Percentiles rank a stretch among this genome's conserved stretches.
Evolutionary conservation across 768 basidiomycete species (phyloP).

Genomic region (Mycena capillaripes): DNA sequence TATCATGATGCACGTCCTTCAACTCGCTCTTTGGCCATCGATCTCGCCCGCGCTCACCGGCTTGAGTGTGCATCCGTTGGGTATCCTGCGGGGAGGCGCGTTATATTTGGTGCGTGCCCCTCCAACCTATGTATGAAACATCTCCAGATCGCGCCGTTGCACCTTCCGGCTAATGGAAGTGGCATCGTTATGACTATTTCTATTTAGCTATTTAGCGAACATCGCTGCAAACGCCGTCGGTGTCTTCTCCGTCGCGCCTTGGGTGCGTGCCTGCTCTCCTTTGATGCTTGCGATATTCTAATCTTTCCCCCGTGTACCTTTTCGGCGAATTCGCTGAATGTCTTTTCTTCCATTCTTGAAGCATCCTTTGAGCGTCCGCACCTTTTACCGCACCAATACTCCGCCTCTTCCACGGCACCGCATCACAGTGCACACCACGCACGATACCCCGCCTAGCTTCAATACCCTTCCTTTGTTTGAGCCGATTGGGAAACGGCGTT

Average conservation of each 20-base stretch:
- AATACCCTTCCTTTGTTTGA: conserved; percentile 1
- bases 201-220: not conserved
- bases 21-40: not conserved
- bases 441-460: not conserved
- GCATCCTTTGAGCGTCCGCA: not conserved
- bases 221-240: not conserved
- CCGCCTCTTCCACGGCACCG: not conserved
- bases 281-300: not conserved
- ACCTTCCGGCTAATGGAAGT: conserved; percentile 1
- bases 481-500: not conserved
- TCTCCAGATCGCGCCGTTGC: not conserved
- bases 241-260: not conserved
- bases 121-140: not conserved
- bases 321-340: not conserved
- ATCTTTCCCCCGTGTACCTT: not conserved
- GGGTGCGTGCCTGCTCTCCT: not conserved
- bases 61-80: not conserved
- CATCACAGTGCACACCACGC: not conserved
- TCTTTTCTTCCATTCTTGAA: not conserved
- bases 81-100: not conserved
- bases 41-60: not conserved
- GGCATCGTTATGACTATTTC: not conserved
- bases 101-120: not conserved
- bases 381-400: not conserved
- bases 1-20: not conserved